Evolutionary conservation across 257 asterid species (phyloP).

Genomic region (Penstemon davidsonii): DNA sequence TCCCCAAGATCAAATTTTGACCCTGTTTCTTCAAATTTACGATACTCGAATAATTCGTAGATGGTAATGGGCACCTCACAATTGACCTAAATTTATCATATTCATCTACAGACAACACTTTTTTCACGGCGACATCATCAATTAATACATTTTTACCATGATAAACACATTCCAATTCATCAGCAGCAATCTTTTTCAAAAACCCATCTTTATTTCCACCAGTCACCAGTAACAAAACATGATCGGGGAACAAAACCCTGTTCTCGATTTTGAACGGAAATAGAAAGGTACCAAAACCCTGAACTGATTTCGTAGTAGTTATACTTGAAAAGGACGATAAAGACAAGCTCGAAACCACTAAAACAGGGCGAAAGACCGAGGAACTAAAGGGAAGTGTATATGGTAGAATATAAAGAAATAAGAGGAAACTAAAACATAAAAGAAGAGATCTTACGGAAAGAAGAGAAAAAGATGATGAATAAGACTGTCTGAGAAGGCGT

Average conservation of each 20-base stretch:
- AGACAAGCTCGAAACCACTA: constrained; percentile 65
- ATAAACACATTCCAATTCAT: constrained; percentile 63
- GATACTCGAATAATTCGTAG: constrained; percentile 47
- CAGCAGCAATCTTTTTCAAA: constrained; percentile 22
- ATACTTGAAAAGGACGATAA: constrained; percentile 51
- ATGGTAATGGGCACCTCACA: constrained; percentile 78
- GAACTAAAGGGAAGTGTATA: constrained; percentile 42
- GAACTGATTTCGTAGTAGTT: constrained; percentile 37
- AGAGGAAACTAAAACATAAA: constrained; percentile 52
- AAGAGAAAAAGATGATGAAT: constrained; percentile 27
- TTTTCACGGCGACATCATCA: constrained; percentile 32
- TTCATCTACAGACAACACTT: constrained; percentile 62
- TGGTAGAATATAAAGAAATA: constrained; percentile 51
- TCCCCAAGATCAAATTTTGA: constrained; percentile 28
- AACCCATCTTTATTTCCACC: constrained; percentile 31
- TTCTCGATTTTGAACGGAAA: constrained; percentile 52
- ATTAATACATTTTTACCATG: constrained; percentile 17
- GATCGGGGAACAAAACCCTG: constrained; percentile 81
- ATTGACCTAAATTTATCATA: constrained; percentile 63
- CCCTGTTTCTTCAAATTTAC: constrained; percentile 43
- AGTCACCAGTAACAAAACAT: constrained; percentile 57
- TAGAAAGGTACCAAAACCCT: constrained; percentile 37
- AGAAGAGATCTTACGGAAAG: constrained; percentile 66
- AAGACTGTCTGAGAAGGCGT: constrained; percentile 50
- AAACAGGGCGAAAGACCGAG: constrained; percentile 66